Percentiles rank a stretch among this genome's conserved stretches.
Conservation (phyloP, 306 rosid genomes). For the Quercus engelmannii region DNA sequence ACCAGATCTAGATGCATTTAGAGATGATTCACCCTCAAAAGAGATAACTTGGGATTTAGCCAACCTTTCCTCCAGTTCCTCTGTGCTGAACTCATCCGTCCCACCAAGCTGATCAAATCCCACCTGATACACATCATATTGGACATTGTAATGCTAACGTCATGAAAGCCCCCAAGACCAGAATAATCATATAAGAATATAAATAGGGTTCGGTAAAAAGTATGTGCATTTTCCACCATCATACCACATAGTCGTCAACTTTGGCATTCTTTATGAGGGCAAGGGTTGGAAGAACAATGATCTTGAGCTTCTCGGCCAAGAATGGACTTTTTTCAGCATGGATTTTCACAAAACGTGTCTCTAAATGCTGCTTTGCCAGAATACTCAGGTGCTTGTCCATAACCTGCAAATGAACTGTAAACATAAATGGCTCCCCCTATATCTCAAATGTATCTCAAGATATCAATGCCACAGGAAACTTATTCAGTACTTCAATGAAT, state of each 20-base stretch:
- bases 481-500: background rate
- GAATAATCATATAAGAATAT: background rate
- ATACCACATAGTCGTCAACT: slow-evolving; percentile 97
- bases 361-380: slow-evolving; percentile 86
- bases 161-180: background rate
- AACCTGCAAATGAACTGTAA: slow-evolving; percentile 55
- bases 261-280: slow-evolving; percentile 92
- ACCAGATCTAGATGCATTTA: slow-evolving; percentile 44
- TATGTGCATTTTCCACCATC: slow-evolving; percentile 9
- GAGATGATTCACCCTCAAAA: slow-evolving; percentile 79
- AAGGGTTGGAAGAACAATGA: slow-evolving; percentile 85
- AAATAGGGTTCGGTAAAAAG: background rate
- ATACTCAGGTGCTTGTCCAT: slow-evolving; percentile 80
- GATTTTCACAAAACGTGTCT: slow-evolving; percentile 80
- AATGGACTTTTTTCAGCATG: slow-evolving; percentile 96
- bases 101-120: slow-evolving; percentile 98
- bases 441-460: background rate
- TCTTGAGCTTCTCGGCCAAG: slow-evolving; percentile 88
- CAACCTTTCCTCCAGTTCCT: slow-evolving; percentile 82
- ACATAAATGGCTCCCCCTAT: slow-evolving; percentile 22
- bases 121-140: slow-evolving; percentile 48
- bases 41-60: slow-evolving; percentile 82
- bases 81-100: slow-evolving; percentile 87
- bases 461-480: background rate
- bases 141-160: background rate